These are phyloP conservation scores for Debaryomyces prosopidis DNA, from an alignment of 805 yeast genomes.

Conservation along the genomic window DNA sequence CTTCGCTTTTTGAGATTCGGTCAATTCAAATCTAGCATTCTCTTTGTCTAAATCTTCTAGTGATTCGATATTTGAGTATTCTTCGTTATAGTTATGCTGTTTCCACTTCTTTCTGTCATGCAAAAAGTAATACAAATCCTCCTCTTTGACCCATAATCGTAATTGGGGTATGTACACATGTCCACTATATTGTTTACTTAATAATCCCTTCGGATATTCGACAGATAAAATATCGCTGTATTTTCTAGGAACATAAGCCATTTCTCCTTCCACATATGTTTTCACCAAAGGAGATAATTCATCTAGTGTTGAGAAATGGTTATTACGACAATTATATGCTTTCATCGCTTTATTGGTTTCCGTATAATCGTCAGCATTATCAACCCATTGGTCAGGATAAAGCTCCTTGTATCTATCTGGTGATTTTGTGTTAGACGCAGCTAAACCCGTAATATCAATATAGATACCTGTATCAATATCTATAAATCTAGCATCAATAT, in stretches of 20 bases:
- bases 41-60: not conserved
- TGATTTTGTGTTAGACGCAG: conserved; percentile 16
- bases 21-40: conserved; percentile 8
- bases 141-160: conserved; percentile 22
- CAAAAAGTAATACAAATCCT: conserved; percentile 3
- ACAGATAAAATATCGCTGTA: conserved; percentile 20
- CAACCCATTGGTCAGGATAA: conserved; percentile 5
- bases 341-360: conserved; percentile 16
- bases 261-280: conserved; percentile 55
- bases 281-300: conserved; percentile 54
- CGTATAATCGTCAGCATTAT: conserved; percentile 18
- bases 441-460: conserved; percentile 54
- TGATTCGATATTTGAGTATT: conserved; percentile 1
- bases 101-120: conserved; percentile 24
- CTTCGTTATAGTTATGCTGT: conserved; percentile 11
- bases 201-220: conserved; percentile 21
- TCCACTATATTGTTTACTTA: conserved; percentile 26
- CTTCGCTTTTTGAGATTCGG: conserved; percentile 12
- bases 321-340: conserved; percentile 52
- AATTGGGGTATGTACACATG: conserved; percentile 25
- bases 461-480: conserved; percentile 60
- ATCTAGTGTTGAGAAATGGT: conserved; percentile 50
- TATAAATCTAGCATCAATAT: conserved; percentile 50
- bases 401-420: conserved; percentile 13
- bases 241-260: conserved; percentile 31